Evolutionary conservation across 495 filamentous ascomycete genomes (phyloP), one percentile per base, ranked within the genome.

Genomic region (Xylaria telfairii): DNA sequence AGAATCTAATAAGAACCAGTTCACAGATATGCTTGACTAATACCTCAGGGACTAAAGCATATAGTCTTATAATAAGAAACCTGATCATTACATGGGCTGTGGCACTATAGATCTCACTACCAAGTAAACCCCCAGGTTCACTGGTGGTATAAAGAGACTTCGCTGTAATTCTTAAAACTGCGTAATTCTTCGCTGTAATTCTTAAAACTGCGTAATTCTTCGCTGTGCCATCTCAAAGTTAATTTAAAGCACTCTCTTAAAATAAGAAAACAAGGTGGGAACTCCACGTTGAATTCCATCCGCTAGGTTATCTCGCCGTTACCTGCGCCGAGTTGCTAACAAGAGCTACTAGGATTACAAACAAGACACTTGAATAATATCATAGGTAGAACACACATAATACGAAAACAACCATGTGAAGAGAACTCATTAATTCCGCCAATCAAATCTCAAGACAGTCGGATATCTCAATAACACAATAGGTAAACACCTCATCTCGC

Each of bases 391-490:
- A 57, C 9, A 44, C 30, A 41, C 4, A 17, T 41, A 9, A 19
- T 15, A 54, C 15, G 9, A 15, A 54, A 15, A 26, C 3, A 30
- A 13, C 13, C 12, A 13, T 30, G 26, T 30, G 51, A 13, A 54
- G 3, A 5, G 17, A 54, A 30, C 30, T 54, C 13, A 57, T 57
- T 13, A 44, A 46, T n/a, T 32, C 34, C 51, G 4, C 7, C 4
- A 67, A 46, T 4, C 13, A 19, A 57, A 42, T 21, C 15, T 32
- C 47, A 15, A 54, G 0, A 21, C 26, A 69, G 44, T 64, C 17
- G 65, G 68, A 74, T 71, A 66, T 26, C 44, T n/a, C 10, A n/a
- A 53, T 41, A 21, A 49, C 41, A 49, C 6, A n/a, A 0, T 7
- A 59, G 21, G 28, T 9, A n/a, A 46, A 63, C 34, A 42, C 44